These are phyloP conservation scores for Acer campestre DNA, from an alignment of 345 rosid genomes.

Conservation along the genomic window DNA sequence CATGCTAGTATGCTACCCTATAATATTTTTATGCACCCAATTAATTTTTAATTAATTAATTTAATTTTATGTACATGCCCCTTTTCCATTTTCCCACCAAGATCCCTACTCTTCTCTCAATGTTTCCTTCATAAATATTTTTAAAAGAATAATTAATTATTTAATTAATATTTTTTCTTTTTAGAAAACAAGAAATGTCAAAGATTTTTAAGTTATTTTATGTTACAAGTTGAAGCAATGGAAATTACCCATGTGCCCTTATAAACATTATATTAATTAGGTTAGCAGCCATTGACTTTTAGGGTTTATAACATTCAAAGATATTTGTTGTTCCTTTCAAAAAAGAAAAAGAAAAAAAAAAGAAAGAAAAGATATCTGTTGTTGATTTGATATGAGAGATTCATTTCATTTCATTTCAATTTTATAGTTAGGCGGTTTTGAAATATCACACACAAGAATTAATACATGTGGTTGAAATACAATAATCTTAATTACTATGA, in stretches of 20 bases:
- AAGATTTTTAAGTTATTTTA: background rate
- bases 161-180: background rate
- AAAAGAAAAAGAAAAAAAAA: too few species aligned
- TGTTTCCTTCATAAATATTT: constrained; percentile 4
- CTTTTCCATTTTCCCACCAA: constrained; percentile 21
- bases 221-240: constrained; percentile 7
- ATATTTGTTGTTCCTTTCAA: background rate
- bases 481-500: too few species aligned
- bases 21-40: background rate
- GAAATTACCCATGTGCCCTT: background rate
- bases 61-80: background rate
- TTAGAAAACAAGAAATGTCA: background rate
- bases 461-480: too few species aligned
- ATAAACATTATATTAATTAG: background rate
- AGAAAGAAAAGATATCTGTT: background rate
- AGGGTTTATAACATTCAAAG: background rate
- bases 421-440: background rate
- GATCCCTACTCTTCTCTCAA: constrained; percentile 31
- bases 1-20: background rate
- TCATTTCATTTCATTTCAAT: too few species aligned
- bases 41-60: background rate
- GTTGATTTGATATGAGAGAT: background rate
- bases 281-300: background rate
- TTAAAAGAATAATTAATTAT: background rate
- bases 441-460: too few species aligned